These are phyloP conservation scores for Colletotrichum sp. DNA, from an alignment of 2,329 filamentous ascomycete species.

Conservation along the genomic window DNA sequence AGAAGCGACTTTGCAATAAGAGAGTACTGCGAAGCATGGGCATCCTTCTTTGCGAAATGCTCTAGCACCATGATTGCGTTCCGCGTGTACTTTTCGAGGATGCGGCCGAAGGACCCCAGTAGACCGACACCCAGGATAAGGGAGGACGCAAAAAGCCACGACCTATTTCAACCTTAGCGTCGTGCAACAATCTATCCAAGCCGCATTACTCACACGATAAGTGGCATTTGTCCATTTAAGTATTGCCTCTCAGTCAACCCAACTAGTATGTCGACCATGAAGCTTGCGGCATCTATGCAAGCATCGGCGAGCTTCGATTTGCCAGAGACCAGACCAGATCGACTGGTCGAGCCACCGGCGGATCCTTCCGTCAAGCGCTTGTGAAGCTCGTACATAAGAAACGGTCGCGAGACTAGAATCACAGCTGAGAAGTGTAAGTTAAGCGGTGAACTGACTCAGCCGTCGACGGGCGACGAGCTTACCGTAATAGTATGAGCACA, in stretches of 20 bases:
- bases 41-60: constrained; percentile 52
- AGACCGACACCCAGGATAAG: constrained; percentile 57
- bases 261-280: constrained; percentile 56
- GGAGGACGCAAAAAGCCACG: constrained; percentile 59
- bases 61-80: constrained; percentile 53
- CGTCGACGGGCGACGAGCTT: not conserved
- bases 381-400: constrained; percentile 60
- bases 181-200: not conserved
- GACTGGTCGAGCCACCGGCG: not conserved
- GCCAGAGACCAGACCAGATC: constrained; percentile 36
- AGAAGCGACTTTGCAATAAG: constrained; percentile 58
- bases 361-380: constrained; percentile 44
- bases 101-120: constrained; percentile 55
- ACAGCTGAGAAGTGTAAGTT: constrained; percentile 37
- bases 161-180: constrained; percentile 33
- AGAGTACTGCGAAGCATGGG: constrained; percentile 57
- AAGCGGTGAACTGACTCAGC: too few species aligned
- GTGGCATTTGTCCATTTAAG: constrained; percentile 50
- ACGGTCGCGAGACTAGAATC: constrained; percentile 61
- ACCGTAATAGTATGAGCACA: constrained; percentile 58
- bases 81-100: constrained; percentile 54
- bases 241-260: constrained; percentile 46
- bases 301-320: constrained; percentile 58
- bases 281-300: constrained; percentile 58
- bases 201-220: constrained; percentile 51